These are phyloP conservation scores for Rhodotorula sp. DNA, from an alignment of 1,284 basidiomycete species.

Conservation along the genomic window DNA sequence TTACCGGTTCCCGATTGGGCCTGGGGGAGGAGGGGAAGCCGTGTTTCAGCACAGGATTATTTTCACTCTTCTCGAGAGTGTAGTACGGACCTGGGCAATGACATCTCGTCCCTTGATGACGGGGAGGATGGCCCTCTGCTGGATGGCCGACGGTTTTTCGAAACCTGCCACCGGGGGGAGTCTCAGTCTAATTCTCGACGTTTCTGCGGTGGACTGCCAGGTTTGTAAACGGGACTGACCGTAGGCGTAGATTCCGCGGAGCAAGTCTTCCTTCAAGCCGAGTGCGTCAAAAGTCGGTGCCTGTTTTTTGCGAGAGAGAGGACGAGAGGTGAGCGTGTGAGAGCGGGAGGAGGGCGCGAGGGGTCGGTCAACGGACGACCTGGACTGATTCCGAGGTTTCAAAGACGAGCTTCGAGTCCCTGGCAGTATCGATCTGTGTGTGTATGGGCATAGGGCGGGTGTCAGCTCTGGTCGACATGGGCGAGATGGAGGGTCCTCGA, in stretches of 20 bases:
- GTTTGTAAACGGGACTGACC: conserved; percentile 59
- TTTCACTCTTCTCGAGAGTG: too few relatives aligned
- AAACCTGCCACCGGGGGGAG: conserved; percentile 67
- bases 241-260: conserved; percentile 98
- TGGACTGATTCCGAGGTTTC: conserved; percentile 96
- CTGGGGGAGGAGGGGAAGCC: conserved; percentile 68
- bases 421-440: conserved; percentile 32
- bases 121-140: conserved; percentile 94
- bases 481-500: too few relatives aligned
- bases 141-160: conserved; percentile 98
- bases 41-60: not conserved
- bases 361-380: conserved; percentile 54
- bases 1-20: conserved; percentile 99
- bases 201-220: too few relatives aligned
- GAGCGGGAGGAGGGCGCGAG: not conserved
- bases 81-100: conserved; percentile 48
- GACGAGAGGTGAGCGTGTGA: not conserved
- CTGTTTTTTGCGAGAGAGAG: too few relatives aligned
- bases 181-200: not conserved
- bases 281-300: conserved; percentile 45
- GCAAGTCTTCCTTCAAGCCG: conserved; percentile 82
- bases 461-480: too few relatives aligned
- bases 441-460: not conserved
- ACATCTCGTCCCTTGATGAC: conserved; percentile 63
- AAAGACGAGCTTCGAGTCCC: conserved; percentile 79